These are phyloP conservation scores for Emergomyces orientalis DNA, from an alignment of 2,329 filamentous ascomycete species.

Conservation along the genomic window DNA sequence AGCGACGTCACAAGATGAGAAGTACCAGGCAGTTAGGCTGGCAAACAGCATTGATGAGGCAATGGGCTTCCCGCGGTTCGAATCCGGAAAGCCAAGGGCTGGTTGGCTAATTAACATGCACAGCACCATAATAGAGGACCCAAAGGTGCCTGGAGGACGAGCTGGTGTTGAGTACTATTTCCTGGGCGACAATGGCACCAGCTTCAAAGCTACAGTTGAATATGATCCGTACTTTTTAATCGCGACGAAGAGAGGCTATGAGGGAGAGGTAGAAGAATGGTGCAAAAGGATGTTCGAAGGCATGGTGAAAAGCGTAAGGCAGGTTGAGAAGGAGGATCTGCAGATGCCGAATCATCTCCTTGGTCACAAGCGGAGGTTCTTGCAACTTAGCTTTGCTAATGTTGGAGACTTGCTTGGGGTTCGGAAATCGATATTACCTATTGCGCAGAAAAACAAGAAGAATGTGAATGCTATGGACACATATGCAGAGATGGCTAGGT, in stretches of 20 bases:
- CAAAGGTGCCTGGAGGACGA: slow-evolving; percentile 71
- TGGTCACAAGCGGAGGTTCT: slow-evolving; percentile 78
- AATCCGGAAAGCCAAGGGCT: slow-evolving; percentile 71
- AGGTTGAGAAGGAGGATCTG: slow-evolving; percentile 85
- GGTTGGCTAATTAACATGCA: slow-evolving; percentile 97
- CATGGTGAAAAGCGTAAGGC: slow-evolving; percentile 65
- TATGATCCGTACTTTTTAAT: slow-evolving; percentile 96
- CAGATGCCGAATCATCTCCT: slow-evolving; percentile 92
- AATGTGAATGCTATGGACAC: slow-evolving; percentile 96
- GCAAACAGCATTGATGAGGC: slow-evolving; percentile 86
- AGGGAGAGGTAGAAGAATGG: slow-evolving; percentile 95
- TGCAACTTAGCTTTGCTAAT: slow-evolving; percentile 80
- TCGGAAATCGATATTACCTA: slow-evolving; percentile 70
- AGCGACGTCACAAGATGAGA: slow-evolving; percentile 85
- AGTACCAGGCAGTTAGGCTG: slow-evolving; percentile 72
- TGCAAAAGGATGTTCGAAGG: slow-evolving; percentile 69
- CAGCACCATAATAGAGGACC: slow-evolving; percentile 75
- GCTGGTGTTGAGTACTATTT: slow-evolving; percentile 96
- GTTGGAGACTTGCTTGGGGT: slow-evolving; percentile 79
- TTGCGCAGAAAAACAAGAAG: slow-evolving; percentile 95
- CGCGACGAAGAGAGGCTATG: slow-evolving; percentile 76
- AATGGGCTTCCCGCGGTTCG: slow-evolving; percentile 89
- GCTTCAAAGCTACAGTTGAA: slow-evolving; percentile 92
- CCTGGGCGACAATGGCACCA: slow-evolving; percentile 75
- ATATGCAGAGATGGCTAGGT: slow-evolving; percentile 92